Evolutionary conservation across 1,139 yeast genomes (phyloP).

Genomic region (Candida sp.): DNA sequence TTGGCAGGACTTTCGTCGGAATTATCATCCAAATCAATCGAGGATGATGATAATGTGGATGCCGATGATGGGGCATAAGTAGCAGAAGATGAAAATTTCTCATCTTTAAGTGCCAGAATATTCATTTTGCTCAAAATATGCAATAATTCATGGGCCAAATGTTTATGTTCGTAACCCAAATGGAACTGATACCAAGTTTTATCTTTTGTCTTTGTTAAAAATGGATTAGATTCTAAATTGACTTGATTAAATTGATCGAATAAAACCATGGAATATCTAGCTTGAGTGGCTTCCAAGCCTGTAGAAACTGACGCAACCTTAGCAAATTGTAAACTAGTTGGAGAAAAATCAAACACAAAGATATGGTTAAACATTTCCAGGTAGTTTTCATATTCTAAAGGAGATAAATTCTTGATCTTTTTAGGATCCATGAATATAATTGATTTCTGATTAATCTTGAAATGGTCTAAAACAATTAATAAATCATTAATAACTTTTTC

Average conservation of each 20-base stretch:
- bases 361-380: slow-evolving; percentile 12
- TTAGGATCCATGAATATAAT: slow-evolving; percentile 25
- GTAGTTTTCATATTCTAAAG: slow-evolving; percentile 9
- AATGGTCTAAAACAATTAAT: slow-evolving; percentile 28
- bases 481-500: slow-evolving; percentile 34
- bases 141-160: neutral
- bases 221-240: neutral
- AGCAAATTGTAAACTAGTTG: slow-evolving; percentile 19
- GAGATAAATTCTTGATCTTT: slow-evolving; percentile 10
- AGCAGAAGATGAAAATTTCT: neutral
- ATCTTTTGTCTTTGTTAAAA: neutral
- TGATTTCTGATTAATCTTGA: slow-evolving; percentile 22
- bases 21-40: neutral
- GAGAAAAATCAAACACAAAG: slow-evolving; percentile 15
- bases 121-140: neutral
- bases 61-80: neutral
- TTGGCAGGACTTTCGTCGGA: neutral
- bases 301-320: slow-evolving; percentile 19
- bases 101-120: neutral
- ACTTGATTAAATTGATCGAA: slow-evolving; percentile 1
- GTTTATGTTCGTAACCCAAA: neutral
- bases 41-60: neutral
- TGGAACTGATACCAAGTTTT: slow-evolving; percentile 1
- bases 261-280: slow-evolving; percentile 15
- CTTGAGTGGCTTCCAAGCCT: slow-evolving; percentile 25